Evolutionary conservation across 108 stramenopile genomes (phyloP), one percentile per base, ranked within the genome.

Genomic region (Fragilaria crotonensis): DNA sequence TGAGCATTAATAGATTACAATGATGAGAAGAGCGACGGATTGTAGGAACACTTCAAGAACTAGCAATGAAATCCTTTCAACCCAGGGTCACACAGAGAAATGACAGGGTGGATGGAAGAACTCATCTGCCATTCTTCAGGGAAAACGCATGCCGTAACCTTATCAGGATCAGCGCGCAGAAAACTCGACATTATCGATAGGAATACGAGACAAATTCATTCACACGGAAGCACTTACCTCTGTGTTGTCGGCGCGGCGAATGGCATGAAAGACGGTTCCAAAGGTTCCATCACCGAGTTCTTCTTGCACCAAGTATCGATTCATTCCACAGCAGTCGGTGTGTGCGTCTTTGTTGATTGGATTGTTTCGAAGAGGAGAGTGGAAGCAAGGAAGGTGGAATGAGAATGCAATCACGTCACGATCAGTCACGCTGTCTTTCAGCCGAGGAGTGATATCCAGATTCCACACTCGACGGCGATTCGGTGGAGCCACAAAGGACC

Each of bases 211-310:
- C 21, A n/a, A n/a, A n/a, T n/a, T n/a, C n/a, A n/a, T n/a, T n/a
- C n/a, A n/a, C n/a, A n/a, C n/a, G n/a, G n/a, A n/a, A n/a, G n/a
- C n/a, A n/a, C 73, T 84, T 81, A 90, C 85, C 59, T 78, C 64
- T 52, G 80, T 74, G 5, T 83, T 83, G 0, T 63, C 86, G 25
- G 76, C 78, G 52, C 82, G 70, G 45, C 79, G 73, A 17, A 72
- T 75, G 1, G 93, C 95, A 56, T 86, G 88, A 36, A 75, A 78
- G 7, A 99, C 97, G 5, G 70, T 75, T 7, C 98, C 98, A 64
- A 97, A 99, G 20, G 95, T 80, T 2, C 98, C 98, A 61, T 97
- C 90, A 11, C 98, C 98, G 17, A 99, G 73, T 26, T 78, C 75
- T 60, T 87, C 85, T 4, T 69, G 73, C 18, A 97, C 47, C 54